Conservation (phyloP, 805 yeast species). For the Teunomyces pallodes region DNA sequence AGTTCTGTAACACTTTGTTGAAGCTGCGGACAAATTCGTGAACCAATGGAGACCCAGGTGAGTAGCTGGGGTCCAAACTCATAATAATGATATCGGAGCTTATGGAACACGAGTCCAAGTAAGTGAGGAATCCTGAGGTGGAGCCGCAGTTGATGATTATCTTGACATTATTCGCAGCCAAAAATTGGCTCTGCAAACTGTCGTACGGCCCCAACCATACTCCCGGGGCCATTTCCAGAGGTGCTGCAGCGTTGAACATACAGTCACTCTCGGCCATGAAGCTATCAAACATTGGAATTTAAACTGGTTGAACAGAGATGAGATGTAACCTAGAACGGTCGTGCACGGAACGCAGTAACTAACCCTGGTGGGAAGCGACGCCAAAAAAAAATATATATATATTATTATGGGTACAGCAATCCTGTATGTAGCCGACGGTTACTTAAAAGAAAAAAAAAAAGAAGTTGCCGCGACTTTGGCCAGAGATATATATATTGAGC, state of each 20-base stretch:
- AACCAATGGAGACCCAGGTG: slow-evolving; percentile 19
- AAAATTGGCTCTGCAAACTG: slow-evolving; percentile 6
- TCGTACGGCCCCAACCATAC: slow-evolving; percentile 27
- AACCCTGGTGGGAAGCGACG: not conserved
- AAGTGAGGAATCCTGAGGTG: slow-evolving; percentile 28
- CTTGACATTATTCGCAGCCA: slow-evolving; percentile 24
- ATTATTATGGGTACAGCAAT: not conserved
- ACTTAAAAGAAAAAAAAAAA: not conserved
- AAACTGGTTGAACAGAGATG: slow-evolving; percentile 42
- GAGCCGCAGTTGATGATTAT: slow-evolving; percentile 39
- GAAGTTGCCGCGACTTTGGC: not conserved
- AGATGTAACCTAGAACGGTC: not conserved
- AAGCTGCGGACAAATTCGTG: slow-evolving; percentile 26
- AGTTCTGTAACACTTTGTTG: slow-evolving; percentile 37
- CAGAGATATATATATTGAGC: not conserved
- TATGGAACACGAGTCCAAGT: slow-evolving; percentile 12
- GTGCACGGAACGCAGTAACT: not conserved
- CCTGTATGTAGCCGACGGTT: not conserved
- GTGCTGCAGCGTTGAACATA: slow-evolving; percentile 8
- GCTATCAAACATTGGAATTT: slow-evolving; percentile 61
- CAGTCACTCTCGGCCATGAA: slow-evolving; percentile 51
- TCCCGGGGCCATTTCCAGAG: slow-evolving; percentile 22
- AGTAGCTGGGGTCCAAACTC: slow-evolving; percentile 35
- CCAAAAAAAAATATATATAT: not conserved
- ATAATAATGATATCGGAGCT: slow-evolving; percentile 35